These are phyloP conservation scores for Phytophthora citricola DNA, from an alignment of 352 stramenopile genomes.

Conservation along the genomic window DNA sequence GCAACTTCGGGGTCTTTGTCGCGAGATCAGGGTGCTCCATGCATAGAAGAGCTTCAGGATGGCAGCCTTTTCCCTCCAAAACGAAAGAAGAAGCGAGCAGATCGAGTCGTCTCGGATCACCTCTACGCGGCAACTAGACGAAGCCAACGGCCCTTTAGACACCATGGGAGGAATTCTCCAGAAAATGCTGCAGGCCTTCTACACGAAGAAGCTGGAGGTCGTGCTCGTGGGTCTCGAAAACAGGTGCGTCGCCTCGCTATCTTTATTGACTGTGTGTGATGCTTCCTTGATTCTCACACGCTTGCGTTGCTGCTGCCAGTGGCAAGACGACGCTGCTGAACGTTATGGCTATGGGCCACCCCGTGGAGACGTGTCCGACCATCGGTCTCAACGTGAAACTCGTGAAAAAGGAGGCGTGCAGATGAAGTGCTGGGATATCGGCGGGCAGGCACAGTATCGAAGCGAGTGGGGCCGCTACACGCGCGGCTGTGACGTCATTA, in stretches of 20 bases:
- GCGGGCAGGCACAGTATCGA: conserved; percentile 96
- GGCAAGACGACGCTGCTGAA: conserved; percentile 97
- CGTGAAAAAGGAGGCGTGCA: conserved; percentile 95
- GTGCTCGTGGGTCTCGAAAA: conserved; percentile 98
- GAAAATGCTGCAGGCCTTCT: conserved; percentile 96
- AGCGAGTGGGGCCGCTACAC: conserved; percentile 95
- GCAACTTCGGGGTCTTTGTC: not conserved
- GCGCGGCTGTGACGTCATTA: conserved; percentile 98
- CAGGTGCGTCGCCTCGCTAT: conserved; percentile 59
- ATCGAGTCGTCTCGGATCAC: conserved; percentile 30
- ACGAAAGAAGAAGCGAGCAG: conserved; percentile 35
- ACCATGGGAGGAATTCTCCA: conserved; percentile 94
- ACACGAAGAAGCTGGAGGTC: conserved; percentile 97
- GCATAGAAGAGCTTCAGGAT: conserved; percentile 9
- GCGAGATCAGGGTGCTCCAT: not conserved
- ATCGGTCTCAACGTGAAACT: conserved; percentile 98
- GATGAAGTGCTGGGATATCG: conserved; percentile 99
- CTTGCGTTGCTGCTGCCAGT: conserved; percentile 46
- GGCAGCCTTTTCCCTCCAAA: conserved; percentile 34
- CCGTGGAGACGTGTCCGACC: conserved; percentile 97
- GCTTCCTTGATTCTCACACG: conserved; percentile 16
- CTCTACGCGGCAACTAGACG: conserved; percentile 12
- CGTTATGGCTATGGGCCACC: conserved; percentile 95
- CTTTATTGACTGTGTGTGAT: not conserved
- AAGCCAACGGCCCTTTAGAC: not conserved